Evolutionary conservation across 2,329 filamentous ascomycete genomes (phyloP).

Genomic region (Sporothrix protearum): DNA sequence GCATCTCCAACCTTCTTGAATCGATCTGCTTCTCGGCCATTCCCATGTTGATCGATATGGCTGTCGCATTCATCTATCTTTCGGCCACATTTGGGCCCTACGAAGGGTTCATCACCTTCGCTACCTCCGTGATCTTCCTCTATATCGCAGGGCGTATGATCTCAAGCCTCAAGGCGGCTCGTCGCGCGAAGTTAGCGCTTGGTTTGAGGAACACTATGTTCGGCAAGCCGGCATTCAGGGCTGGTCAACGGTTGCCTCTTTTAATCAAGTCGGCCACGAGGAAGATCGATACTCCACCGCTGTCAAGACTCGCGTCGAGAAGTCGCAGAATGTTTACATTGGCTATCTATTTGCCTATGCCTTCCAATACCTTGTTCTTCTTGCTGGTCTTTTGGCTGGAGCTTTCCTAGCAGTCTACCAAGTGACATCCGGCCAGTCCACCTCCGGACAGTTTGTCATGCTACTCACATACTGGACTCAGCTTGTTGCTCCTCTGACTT

Average conservation of each 20-base stretch:
- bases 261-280: constrained; percentile 58
- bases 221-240: constrained; percentile 55
- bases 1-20: constrained; percentile 55
- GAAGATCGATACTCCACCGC: constrained; percentile 52
- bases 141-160: constrained; percentile 53
- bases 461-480: constrained; percentile 72
- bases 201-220: constrained; percentile 54
- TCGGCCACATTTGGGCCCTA: constrained; percentile 57
- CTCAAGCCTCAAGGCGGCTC: constrained; percentile 46
- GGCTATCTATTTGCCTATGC: constrained; percentile 52
- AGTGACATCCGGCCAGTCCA: constrained; percentile 58
- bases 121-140: constrained; percentile 55
- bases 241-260: constrained; percentile 58
- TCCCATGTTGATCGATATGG: constrained; percentile 59
- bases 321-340: constrained; percentile 40
- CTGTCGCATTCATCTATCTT: constrained; percentile 57
- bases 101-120: constrained; percentile 59
- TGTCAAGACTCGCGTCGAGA: constrained; percentile 41
- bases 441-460: constrained; percentile 66
- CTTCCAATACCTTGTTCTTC: constrained; percentile 61
- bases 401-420: constrained; percentile 61
- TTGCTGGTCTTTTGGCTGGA: constrained; percentile 64
- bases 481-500: constrained; percentile 66
- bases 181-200: constrained; percentile 50
- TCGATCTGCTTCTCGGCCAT: constrained; percentile 55